phyloP scores from a whole-genome alignment of 2,329 filamentous ascomycete genomes.

The Cladosporium sp. region DNA sequence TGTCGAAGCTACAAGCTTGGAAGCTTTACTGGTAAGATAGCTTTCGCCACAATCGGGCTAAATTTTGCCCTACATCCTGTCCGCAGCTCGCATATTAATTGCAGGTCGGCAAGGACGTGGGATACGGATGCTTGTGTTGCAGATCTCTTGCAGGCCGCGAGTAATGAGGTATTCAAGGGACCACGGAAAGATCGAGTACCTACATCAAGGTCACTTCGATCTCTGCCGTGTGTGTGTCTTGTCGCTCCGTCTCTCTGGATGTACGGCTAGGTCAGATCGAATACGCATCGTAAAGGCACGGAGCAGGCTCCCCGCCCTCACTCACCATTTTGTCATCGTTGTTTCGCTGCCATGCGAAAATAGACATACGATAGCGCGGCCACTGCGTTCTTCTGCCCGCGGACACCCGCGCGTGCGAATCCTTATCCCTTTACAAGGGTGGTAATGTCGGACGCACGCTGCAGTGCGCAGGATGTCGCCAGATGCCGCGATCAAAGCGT shows the following conservation, averaged over 20 bases:
- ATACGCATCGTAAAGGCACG: background rate
- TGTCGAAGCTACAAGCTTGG: background rate
- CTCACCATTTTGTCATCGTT: background rate
- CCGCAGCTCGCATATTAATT: background rate
- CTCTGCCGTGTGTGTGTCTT: background rate
- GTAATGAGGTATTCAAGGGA: background rate
- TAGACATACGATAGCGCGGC: background rate
- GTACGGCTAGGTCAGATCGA: background rate
- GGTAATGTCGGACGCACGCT: background rate
- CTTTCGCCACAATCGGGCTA: conserved; percentile 6
- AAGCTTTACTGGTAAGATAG: background rate
- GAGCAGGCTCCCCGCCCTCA: background rate
- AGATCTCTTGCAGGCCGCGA: conserved; percentile 3
- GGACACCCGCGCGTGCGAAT: background rate
- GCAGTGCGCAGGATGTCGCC: background rate
- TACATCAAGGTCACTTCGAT: background rate
- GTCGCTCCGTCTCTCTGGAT: background rate
- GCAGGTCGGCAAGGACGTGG: background rate
- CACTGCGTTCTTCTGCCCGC: background rate
- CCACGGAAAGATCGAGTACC: background rate
- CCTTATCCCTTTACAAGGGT: background rate
- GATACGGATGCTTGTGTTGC: conserved; percentile 7
- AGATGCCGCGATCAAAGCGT: background rate
- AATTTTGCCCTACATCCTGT: background rate
- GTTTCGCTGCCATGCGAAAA: conserved; percentile 1